Evolutionary conservation across 768 basidiomycete genomes (phyloP).

Genomic region (Leccinum boreale): DNA sequence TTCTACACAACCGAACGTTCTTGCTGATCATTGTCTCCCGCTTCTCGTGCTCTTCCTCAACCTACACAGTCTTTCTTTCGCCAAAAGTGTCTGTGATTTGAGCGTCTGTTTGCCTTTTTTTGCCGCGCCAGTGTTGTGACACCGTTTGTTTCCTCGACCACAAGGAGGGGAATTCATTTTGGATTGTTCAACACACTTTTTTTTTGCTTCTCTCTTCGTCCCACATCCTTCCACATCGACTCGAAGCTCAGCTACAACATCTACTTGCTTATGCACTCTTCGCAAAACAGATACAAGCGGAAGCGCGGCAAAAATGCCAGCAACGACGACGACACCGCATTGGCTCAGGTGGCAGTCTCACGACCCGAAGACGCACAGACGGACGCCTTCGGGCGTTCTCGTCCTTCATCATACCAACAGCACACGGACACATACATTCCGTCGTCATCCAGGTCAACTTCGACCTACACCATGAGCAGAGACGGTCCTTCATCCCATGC

Average conservation of each 20-base stretch:
- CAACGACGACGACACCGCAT: constrained; percentile 43
- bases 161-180: constrained; percentile 24
- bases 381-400: constrained; percentile 53
- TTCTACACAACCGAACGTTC: constrained; percentile 15
- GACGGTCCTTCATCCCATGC: constrained; percentile 50
- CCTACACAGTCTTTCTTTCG: constrained; percentile 17
- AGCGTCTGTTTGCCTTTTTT: constrained; percentile 31
- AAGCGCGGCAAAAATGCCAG: constrained; percentile 51
- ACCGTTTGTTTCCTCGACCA: constrained; percentile 21
- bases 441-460: constrained; percentile 41
- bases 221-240: constrained; percentile 20
- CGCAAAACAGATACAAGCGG: constrained; percentile 44
- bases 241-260: constrained; percentile 17
- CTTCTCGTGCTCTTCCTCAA: constrained; percentile 14
- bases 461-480: constrained; percentile 46
- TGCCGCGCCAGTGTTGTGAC: constrained; percentile 14
- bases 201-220: constrained; percentile 21
- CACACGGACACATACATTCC: constrained; percentile 46
- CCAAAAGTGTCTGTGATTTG: constrained; percentile 28
- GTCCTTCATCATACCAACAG: constrained; percentile 38
- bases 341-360: constrained; percentile 39
- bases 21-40: constrained; percentile 20
- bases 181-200: constrained; percentile 27
- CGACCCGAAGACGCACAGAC: constrained; percentile 50
- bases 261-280: constrained; percentile 34